Conservation (phyloP, 2,329 filamentous ascomycete species). For the Fusarium chaquense region DNA sequence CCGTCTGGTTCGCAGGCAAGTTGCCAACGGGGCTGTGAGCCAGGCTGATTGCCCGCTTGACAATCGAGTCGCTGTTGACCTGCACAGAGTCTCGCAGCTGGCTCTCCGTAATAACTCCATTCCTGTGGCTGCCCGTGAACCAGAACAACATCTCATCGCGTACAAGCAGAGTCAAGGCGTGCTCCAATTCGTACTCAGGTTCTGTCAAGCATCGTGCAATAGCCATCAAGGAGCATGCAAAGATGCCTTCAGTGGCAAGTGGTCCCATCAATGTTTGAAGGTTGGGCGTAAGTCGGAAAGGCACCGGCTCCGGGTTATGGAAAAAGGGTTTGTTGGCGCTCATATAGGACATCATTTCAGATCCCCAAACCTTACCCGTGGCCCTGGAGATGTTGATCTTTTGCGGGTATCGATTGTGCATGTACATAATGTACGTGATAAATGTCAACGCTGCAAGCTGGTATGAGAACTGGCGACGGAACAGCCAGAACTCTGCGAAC, state of each 20-base stretch:
- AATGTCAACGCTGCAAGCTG: conserved; percentile 95
- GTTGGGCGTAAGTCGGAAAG: conserved; percentile 97
- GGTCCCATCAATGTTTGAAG: conserved; percentile 96
- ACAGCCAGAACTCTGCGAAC: conserved; percentile 97
- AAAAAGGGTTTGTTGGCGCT: conserved; percentile 86
- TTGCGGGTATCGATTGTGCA: conserved; percentile 94
- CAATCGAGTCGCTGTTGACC: conserved; percentile 88
- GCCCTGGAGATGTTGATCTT: conserved; percentile 92
- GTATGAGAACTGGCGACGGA: conserved; percentile 96
- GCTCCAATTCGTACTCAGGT: conserved; percentile 89
- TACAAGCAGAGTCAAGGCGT: conserved; percentile 93
- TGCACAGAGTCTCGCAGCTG: conserved; percentile 84
- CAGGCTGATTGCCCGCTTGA: conserved; percentile 88
- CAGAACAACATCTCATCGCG: conserved; percentile 98
- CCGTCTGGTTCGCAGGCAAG: conserved; percentile 94
- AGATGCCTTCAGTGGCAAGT: conserved; percentile 94
- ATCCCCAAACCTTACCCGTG: conserved; percentile 95
- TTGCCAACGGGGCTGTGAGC: conserved; percentile 83
- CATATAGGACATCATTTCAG: conserved; percentile 93
- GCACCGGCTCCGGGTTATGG: conserved; percentile 94
- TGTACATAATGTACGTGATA: conserved; percentile 98
- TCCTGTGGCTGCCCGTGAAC: conserved; percentile 83
- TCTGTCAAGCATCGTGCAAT: conserved; percentile 95
- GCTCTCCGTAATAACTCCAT: conserved; percentile 63
- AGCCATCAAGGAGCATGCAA: conserved; percentile 94